Evolutionary conservation across 2,329 filamentous ascomycete species (phyloP), one percentile per base, ranked within the genome.

Genomic region (Phialocephala subalpina): DNA sequence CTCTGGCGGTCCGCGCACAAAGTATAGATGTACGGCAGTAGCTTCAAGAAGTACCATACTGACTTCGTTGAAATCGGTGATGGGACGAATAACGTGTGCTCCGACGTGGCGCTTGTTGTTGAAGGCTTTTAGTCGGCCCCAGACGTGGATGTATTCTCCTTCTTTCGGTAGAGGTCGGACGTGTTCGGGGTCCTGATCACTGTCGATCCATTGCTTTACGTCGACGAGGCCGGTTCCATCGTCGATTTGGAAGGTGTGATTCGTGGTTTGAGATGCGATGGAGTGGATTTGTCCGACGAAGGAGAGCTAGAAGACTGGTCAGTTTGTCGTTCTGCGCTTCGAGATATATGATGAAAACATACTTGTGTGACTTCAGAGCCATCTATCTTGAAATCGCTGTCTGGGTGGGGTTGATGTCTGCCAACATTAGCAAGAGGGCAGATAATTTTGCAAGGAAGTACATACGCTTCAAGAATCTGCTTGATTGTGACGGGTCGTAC

Each of bases 401-500:
- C 87, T 1, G 89, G 88, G 77, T 92, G 90, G 45, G 90, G 87
- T 80, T 93, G 90, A 69, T 91, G 86, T 16, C 70, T 71, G 33
- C 6, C 6, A 36, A 29, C 35, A 58, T 72, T 35, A 72, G 64
- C 61, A 56, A 55, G 18, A n/a, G 20, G 57, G 29, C 52, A 56
- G 52, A 6, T 55, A 55, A 18, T 52, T 27, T 1, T 12, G 14
- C n/a, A 53, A 53, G 52, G 56, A 53, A 52, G 38, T 56, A 62
- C 72, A 58, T 27, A 73, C 70, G 93, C 92, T 69, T 97, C 93
- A 76, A 94, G 83, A 65, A 97, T 87, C 81, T 99, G 96, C 80
- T 97, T 97, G 81, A 98, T 93, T 12, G 96, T 99, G 56, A 97
- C 92, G 0, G 96, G 94, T 53, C 96, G 92, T 60, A 99, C 86